Percentiles rank a stretch among this genome's conserved stretches.
Evolutionary conservation across 192 early-diverging fungal species (phyloP).

Genomic region (Cladochytrium replicatum): DNA sequence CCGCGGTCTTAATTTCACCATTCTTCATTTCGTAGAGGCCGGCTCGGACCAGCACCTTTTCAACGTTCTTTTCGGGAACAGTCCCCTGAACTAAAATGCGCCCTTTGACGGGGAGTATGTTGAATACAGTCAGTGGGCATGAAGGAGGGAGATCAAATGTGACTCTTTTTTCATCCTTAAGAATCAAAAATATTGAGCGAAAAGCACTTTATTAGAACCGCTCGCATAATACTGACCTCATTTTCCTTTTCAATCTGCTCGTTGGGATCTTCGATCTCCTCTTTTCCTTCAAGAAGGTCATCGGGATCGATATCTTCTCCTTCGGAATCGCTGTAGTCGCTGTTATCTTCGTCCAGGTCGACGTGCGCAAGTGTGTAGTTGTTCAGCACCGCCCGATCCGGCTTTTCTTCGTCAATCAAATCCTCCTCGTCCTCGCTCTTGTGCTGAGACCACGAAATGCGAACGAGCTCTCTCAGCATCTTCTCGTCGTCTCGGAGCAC

Average conservation of each 20-base stretch:
- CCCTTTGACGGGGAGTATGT: not conserved
- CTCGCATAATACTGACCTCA: no score
- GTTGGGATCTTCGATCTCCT: not conserved
- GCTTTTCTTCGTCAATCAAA: no score
- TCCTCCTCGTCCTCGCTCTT: not conserved
- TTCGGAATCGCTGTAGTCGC: not conserved
- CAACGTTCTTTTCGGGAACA: not conserved
- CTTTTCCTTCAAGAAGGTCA: not conserved
- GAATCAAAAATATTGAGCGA: no score
- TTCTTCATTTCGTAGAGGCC: not conserved
- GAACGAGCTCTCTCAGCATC: not conserved
- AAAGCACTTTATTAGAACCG: no score
- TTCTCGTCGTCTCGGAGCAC: slow-evolving; percentile 1
- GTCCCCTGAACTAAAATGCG: not conserved
- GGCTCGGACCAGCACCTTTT: not conserved
- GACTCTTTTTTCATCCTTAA: not conserved
- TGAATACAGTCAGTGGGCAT: not conserved
- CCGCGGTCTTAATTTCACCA: not conserved
- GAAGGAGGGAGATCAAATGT: not conserved
- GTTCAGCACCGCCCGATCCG: no score
- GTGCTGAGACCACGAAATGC: slow-evolving; percentile 3
- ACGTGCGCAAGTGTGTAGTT: no score
- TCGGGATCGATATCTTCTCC: not conserved
- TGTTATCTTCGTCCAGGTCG: no score
- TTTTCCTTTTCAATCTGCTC: not conserved